These are phyloP conservation scores for Umbelopsis sp. DNA, from an alignment of 371 early-diverging fungal genomes.

Conservation along the genomic window DNA sequence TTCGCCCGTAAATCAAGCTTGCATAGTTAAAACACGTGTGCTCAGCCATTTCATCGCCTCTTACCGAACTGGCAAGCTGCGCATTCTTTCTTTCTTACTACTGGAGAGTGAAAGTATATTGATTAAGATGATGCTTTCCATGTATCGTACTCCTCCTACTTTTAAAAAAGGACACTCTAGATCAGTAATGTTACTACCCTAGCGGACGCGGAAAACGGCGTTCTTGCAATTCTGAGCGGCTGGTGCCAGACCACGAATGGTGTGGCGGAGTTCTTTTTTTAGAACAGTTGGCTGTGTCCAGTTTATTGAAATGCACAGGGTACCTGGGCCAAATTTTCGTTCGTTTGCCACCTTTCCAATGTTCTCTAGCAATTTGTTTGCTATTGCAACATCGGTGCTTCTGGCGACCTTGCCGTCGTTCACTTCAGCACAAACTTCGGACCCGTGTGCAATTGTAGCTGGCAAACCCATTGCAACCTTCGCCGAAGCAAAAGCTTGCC, in stretches of 20 bases:
- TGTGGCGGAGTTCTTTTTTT: conserved; percentile 18
- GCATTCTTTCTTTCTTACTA: too few species aligned
- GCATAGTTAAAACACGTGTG: too few species aligned
- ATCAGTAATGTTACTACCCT: neutral
- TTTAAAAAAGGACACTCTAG: neutral
- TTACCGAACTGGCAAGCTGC: too few species aligned
- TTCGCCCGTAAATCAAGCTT: too few species aligned
- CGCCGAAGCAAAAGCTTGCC: conserved; percentile 50
- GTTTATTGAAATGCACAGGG: neutral
- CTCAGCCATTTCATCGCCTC: too few species aligned
- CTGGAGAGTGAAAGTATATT: too few species aligned
- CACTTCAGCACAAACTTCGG: conserved; percentile 19
- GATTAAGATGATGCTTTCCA: too few species aligned
- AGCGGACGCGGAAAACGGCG: too few species aligned
- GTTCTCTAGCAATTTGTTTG: conserved; percentile 19
- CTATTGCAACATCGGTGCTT: conserved; percentile 14
- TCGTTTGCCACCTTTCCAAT: conserved; percentile 15
- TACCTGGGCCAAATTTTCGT: neutral
- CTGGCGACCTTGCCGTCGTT: conserved; percentile 13
- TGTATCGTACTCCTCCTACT: neutral
- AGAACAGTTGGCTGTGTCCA: conserved; percentile 12
- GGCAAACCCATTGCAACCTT: conserved; percentile 47
- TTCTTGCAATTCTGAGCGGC: conserved; percentile 5
- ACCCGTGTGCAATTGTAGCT: conserved; percentile 51
- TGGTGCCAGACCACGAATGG: neutral